These are phyloP conservation scores for Barnettozyma salicaria DNA, from an alignment of 805 yeast species.

Conservation along the genomic window DNA sequence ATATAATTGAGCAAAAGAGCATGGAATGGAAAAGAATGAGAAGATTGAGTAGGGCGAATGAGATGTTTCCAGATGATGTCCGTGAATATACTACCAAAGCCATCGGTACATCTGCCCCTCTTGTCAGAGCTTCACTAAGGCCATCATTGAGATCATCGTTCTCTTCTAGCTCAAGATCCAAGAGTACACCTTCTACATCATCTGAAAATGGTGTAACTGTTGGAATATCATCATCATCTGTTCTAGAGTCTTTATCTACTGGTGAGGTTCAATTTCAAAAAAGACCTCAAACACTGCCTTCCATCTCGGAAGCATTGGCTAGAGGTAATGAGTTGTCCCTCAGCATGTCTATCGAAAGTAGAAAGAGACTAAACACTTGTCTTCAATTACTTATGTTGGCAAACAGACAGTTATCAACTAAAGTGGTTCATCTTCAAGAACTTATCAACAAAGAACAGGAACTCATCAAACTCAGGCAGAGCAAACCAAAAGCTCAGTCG, in stretches of 20 bases:
- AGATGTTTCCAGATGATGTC: constrained; percentile 26
- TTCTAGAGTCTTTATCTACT: constrained; percentile 11
- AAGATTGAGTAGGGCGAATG: constrained; percentile 27
- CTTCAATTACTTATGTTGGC: constrained; percentile 77
- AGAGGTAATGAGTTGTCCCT: constrained; percentile 31
- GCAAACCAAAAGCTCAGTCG: constrained; percentile 4
- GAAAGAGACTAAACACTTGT: constrained; percentile 70
- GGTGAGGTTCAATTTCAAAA: background rate
- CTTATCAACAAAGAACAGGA: constrained; percentile 43
- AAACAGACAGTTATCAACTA: constrained; percentile 63
- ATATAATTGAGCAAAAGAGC: constrained; percentile 36
- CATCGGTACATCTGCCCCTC: constrained; percentile 8
- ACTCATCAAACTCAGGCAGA: constrained; percentile 6
- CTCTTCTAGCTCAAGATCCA: no score
- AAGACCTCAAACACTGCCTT: constrained; percentile 29
- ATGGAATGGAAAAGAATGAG: constrained; percentile 33
- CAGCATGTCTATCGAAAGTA: constrained; percentile 58
- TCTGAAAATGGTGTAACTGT: constrained; percentile 2
- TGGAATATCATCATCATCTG: constrained; percentile 6
- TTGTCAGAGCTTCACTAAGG: constrained; percentile 5
- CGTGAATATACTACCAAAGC: constrained; percentile 8
- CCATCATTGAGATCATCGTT: constrained; percentile 3
- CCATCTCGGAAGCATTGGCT: constrained; percentile 32
- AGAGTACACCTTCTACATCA: background rate
- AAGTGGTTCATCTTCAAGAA: constrained; percentile 60